Base-by-base conservation (phyloP, 2,329 filamentous ascomycete genomes). In the Sporothrix schenckii region DNA sequence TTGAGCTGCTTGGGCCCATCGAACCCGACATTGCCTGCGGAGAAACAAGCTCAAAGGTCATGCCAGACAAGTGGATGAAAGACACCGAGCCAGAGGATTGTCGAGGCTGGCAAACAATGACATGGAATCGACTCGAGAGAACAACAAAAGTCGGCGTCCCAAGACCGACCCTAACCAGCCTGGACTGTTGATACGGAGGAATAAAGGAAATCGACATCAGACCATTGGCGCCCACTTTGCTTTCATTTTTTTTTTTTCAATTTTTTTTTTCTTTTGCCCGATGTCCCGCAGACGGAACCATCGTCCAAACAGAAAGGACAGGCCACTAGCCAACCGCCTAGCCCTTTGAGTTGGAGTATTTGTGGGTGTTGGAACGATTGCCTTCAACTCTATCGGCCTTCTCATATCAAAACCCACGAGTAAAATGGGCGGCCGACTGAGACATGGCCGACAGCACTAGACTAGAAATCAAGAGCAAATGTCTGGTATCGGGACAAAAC, bases 401-500 rank as follows among this genome's bases (percentile, higher is more conserved):
- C 27, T 30, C 27, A n/a, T 44, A 44, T 44, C 56, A 61, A 41
- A 60, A 24, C 24, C 24, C 24, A 24, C 24, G 24, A 24, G 24
- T 24, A 24, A 24, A 24, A 24, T 47, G 58, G 58, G 58, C 47
- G 58, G 39, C 27, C n/a, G 58, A 47, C 58, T 63, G 56, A 60
- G 56, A 60, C 56, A 60, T 56, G 21, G 34, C 30, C 30, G 34
- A 34, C 30, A 30, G 14, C 6, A 54, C 54, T 34, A 60, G 24
- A 54, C 54, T 34, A 60, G 24, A 19, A 39, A 24, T n/a, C 54
- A n/a, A 41, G 3, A 5, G 16, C 6, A 9, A 50, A 9, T 50
- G 41, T 63, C 21, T 63, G 39, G n/a, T 7, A 60, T 63, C 58
- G 58, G 58, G 19, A 63, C 58, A 63, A 47, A 63, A 19, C 39